These are phyloP conservation scores for Aspergillus cristatus DNA, from an alignment of 495 filamentous ascomycete genomes.

Conservation along the genomic window DNA sequence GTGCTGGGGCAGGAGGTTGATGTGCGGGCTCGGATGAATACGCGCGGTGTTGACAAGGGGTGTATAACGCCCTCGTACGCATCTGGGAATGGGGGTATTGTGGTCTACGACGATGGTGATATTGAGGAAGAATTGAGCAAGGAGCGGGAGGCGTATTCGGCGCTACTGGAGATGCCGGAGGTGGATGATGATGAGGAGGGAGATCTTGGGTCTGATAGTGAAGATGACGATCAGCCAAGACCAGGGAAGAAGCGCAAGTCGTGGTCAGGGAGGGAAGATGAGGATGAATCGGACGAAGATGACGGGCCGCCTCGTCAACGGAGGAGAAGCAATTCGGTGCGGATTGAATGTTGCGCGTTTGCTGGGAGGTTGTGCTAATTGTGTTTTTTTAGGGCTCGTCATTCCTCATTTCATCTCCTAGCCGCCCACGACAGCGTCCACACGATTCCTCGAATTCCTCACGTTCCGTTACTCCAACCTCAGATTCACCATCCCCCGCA, in stretches of 20 bases:
- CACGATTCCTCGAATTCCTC: conserved; percentile 38
- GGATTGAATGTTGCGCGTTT: neutral
- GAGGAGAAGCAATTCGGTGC: conserved; percentile 79
- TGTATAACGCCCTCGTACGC: conserved; percentile 60
- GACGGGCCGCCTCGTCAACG: conserved; percentile 65
- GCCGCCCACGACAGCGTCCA: conserved; percentile 25
- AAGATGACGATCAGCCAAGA: conserved; percentile 22
- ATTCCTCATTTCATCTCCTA: conserved; percentile 41
- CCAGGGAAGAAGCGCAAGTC: conserved; percentile 66
- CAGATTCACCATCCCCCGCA: conserved; percentile 47
- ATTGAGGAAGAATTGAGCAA: conserved; percentile 74
- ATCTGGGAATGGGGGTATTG: conserved; percentile 70
- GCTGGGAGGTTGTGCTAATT: conserved; percentile 15
- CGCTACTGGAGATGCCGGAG: conserved; percentile 80
- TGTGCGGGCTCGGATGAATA: conserved; percentile 42
- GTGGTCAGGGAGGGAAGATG: conserved; percentile 64
- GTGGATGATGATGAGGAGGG: conserved; percentile 58
- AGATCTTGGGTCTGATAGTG: conserved; percentile 28
- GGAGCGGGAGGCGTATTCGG: conserved; percentile 74
- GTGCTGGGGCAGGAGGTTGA: conserved; percentile 34
- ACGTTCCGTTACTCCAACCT: conserved; percentile 35
- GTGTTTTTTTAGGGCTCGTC: conserved; percentile 50
- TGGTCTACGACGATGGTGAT: conserved; percentile 94
- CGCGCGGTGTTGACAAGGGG: conserved; percentile 49
- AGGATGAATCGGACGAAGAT: conserved; percentile 58